These are phyloP conservation scores for Fusarium pseudocircinatum DNA, from an alignment of 2,329 filamentous ascomycete genomes.

Conservation along the genomic window DNA sequence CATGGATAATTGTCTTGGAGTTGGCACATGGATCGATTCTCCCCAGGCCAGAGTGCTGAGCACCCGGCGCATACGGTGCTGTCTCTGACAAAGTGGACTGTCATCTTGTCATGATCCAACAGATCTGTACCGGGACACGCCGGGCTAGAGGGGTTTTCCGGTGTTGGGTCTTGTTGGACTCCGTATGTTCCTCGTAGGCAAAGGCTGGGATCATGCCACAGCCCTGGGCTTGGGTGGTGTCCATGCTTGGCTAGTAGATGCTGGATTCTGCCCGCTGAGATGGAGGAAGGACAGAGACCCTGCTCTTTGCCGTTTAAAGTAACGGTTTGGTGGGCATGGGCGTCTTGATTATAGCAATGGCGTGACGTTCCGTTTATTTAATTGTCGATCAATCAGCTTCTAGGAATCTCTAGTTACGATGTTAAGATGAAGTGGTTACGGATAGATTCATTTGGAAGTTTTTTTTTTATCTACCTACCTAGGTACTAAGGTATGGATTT, in stretches of 20 bases:
- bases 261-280: constrained; percentile 4
- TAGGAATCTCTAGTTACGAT: neutral
- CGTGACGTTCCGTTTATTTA: constrained; percentile 19
- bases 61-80: constrained; percentile 19
- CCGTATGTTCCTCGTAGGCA: constrained; percentile 31
- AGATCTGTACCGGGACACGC: constrained; percentile 39
- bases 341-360: constrained; percentile 11
- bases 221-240: constrained; percentile 23
- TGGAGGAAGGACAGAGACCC: constrained; percentile 19
- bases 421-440: neutral
- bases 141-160: constrained; percentile 29
- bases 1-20: neutral
- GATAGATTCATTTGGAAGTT: neutral
- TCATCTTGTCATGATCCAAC: constrained; percentile 39
- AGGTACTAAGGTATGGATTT: neutral
- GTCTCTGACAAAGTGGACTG: constrained; percentile 42
- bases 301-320: constrained; percentile 14
- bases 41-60: constrained; percentile 9
- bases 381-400: constrained; percentile 20
- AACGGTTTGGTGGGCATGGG: neutral
- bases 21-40: constrained; percentile 29
- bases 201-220: constrained; percentile 42
- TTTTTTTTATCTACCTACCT: neutral
- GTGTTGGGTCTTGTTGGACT: constrained; percentile 13
- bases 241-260: constrained; percentile 16